Conservation (phyloP, 2,329 filamentous ascomycete species). For the Paradendryphiella salina region DNA sequence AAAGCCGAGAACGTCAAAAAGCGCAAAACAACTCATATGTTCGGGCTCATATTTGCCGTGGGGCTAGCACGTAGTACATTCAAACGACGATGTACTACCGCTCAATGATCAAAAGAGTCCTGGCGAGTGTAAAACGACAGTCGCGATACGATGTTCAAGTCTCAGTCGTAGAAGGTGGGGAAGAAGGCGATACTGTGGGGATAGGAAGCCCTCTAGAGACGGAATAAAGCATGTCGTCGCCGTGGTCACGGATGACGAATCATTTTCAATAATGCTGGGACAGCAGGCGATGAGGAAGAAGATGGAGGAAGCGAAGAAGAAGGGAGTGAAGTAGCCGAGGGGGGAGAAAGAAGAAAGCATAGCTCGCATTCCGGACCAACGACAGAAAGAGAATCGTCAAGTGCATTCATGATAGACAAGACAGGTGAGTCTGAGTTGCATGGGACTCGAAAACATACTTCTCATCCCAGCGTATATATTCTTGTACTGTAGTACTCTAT, state of each 20-base stretch:
- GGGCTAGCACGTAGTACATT: conserved; percentile 14
- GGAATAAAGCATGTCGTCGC: no score
- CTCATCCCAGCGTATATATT: neutral
- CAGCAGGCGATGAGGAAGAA: no score
- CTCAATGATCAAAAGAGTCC: conserved; percentile 15
- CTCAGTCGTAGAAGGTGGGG: conserved; percentile 3
- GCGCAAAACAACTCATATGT: conserved; percentile 17
- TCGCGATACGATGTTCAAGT: conserved; percentile 10
- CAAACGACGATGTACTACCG: conserved; percentile 11
- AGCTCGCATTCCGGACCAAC: neutral
- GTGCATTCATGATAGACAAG: neutral
- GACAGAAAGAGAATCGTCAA: neutral
- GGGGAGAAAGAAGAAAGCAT: neutral
- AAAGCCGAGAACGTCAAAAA: conserved; percentile 14
- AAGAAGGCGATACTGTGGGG: neutral
- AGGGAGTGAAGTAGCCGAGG: neutral
- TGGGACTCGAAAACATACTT: neutral
- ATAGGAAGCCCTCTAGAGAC: no score
- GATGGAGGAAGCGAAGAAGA: neutral
- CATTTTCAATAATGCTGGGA: no score
- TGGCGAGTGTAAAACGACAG: conserved; percentile 8
- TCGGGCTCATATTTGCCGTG: conserved; percentile 15
- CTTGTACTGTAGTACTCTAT: no score
- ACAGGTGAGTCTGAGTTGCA: neutral
- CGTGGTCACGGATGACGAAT: no score